Base-by-base conservation (phyloP, 495 filamentous ascomycete species). In the Neohortaea acidophila region DNA sequence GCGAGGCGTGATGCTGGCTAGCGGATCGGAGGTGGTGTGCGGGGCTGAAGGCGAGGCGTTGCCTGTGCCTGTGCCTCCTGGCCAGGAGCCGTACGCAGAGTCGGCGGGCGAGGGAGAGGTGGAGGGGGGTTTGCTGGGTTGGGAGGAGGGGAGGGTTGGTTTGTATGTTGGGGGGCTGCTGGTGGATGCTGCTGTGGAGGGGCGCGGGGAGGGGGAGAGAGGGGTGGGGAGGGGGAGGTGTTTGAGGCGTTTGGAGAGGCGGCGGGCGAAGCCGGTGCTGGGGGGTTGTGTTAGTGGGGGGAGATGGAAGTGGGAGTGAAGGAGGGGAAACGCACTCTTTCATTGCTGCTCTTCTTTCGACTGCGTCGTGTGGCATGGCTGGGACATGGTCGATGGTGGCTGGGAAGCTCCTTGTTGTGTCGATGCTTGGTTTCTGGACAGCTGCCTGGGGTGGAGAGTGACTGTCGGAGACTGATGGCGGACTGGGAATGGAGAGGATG, bases 21-120 rank as follows among this genome's bases (percentile, higher is more conserved):
- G n/a, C n/a, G 5, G 28, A 11, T 5, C 28, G 28, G 28, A 13
- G n/a, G 28, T 13, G 28, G 5, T 4, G 5, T 5, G 4, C n/a
- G 28, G 4, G 28, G 4, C 17, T 6, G 28, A 31, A 15, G n/a
- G 28, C 28, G 28, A 31, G 17, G 32, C n/a, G n/a, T n/a, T n/a
- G n/a, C n/a, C n/a, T n/a, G n/a, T n/a, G n/a, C n/a, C n/a, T n/a
- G n/a, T n/a, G n/a, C n/a, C n/a, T n/a, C n/a, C n/a, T n/a, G n/a
- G n/a, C n/a, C n/a, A n/a, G n/a, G n/a, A 34, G 7, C 17, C 14
- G 32, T 34, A 34, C 19, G 32, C 32, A 10, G 32, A 34, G 32
- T 34, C 32, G 9, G 32, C 8, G 7, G 24, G 24, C n/a, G n/a
- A 20, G 17, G 3, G 44, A 48, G 22, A 48, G 21, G 35, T 39